A percentile compares a stretch with the other conserved stretches of the same genome.
These are phyloP conservation scores for Pyrenula massariospora DNA, from an alignment of 495 filamentous ascomycete species.

Conservation along the genomic window DNA sequence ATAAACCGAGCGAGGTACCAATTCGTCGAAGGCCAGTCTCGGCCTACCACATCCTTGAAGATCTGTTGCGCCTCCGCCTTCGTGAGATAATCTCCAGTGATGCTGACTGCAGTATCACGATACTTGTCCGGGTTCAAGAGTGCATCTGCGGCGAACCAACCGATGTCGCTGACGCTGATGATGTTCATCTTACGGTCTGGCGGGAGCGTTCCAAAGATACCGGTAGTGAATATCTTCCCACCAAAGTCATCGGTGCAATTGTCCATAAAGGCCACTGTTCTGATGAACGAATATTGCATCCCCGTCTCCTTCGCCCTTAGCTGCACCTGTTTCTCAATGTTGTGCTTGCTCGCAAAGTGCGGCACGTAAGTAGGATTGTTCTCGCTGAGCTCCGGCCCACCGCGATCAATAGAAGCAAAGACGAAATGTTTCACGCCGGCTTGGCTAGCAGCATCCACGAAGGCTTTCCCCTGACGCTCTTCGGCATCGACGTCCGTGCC, in stretches of 20 bases:
- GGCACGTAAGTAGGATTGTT: slow-evolving; percentile 45
- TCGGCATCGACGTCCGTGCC: slow-evolving; percentile 35
- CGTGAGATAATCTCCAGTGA: slow-evolving; percentile 50
- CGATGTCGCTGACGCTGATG: slow-evolving; percentile 50
- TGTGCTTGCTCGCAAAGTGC: slow-evolving; percentile 53
- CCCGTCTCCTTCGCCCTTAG: slow-evolving; percentile 17
- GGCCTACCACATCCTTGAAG: slow-evolving; percentile 34
- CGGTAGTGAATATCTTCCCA: slow-evolving; percentile 47
- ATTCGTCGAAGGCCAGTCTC: slow-evolving; percentile 43
- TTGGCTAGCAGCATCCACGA: slow-evolving; percentile 47
- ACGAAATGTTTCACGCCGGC: slow-evolving; percentile 52
- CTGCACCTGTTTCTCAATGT: slow-evolving; percentile 51
- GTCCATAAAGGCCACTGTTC: slow-evolving; percentile 58
- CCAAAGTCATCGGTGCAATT: slow-evolving; percentile 45
- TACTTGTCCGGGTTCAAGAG: slow-evolving; percentile 39
- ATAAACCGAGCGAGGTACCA: slow-evolving; percentile 19
- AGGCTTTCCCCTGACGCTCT: slow-evolving; percentile 45
- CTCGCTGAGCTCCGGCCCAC: slow-evolving; percentile 39
- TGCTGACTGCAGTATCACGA: slow-evolving; percentile 30
- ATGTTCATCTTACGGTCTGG: slow-evolving; percentile 41
- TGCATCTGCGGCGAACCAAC: slow-evolving; percentile 48
- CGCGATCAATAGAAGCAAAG: slow-evolving; percentile 58
- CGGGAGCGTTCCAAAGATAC: slow-evolving; percentile 32
- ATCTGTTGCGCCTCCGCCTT: slow-evolving; percentile 29
- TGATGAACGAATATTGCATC: slow-evolving; percentile 50